Percentiles rank a stretch among this genome's conserved stretches.
Conservation (phyloP, 805 yeast genomes). For the Saccharomycopsis fodiens region DNA sequence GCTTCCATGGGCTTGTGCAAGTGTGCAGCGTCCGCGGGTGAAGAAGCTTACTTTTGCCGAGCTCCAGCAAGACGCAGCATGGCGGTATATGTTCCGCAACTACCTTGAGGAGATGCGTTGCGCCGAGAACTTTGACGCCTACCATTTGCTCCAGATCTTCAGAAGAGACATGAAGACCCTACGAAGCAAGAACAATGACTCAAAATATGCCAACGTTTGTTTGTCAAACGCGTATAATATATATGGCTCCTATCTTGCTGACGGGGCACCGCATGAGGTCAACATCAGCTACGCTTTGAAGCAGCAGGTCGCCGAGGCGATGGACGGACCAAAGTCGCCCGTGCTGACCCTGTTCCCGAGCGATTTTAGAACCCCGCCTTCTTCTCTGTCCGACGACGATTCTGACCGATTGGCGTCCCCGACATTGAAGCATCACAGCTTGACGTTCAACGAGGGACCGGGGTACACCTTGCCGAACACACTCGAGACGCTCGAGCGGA, state of each 20-base stretch:
- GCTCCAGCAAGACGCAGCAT: constrained; percentile 66
- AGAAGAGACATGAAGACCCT: constrained; percentile 38
- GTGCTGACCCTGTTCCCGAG: constrained; percentile 19
- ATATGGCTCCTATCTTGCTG: constrained; percentile 55
- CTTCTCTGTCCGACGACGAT: neutral
- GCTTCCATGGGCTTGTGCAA: neutral
- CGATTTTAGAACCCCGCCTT: neutral
- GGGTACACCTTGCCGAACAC: constrained; percentile 29
- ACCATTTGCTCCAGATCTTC: constrained; percentile 48
- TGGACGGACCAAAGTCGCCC: constrained; percentile 34
- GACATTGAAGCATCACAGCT: constrained; percentile 3
- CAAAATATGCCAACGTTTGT: constrained; percentile 42
- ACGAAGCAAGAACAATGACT: constrained; percentile 25
- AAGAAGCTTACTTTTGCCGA: constrained; percentile 1
- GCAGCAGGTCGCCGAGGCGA: constrained; percentile 33
- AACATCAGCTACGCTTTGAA: constrained; percentile 56
- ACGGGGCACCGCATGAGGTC: constrained; percentile 60
- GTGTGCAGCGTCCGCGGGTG: neutral
- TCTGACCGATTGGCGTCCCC: constrained; percentile 6
- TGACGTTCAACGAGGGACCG: neutral
- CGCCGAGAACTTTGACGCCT: constrained; percentile 71
- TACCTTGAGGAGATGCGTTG: constrained; percentile 61
- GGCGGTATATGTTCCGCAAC: constrained; percentile 56
- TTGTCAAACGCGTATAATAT: constrained; percentile 55
- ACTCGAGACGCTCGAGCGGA: constrained; percentile 30